phyloP scores from a whole-genome alignment of 2,329 filamentous ascomycete genomes.

The Paraconiothyrium sp. region DNA sequence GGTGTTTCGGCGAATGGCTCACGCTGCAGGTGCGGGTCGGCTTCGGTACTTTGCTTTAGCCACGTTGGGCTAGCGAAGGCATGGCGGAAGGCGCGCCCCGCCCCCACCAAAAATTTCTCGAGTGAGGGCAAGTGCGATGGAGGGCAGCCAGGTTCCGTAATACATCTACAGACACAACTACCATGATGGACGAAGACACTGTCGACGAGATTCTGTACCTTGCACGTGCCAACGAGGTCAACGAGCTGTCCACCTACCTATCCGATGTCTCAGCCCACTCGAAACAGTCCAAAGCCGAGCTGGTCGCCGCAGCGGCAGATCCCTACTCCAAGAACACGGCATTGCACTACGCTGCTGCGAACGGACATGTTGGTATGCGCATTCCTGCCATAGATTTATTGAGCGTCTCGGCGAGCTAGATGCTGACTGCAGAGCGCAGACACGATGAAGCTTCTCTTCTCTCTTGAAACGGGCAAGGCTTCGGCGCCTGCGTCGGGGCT shows the following conservation, averaged over 20 bases:
- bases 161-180: slow-evolving; percentile 26
- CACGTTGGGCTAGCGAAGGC: slow-evolving; percentile 1
- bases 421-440: slow-evolving; percentile 40
- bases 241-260: slow-evolving; percentile 71
- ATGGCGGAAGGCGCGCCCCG: slow-evolving; percentile 12
- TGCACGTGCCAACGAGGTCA: slow-evolving; percentile 78
- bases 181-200: slow-evolving; percentile 68
- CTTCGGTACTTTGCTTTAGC: slow-evolving; percentile 2
- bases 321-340: slow-evolving; percentile 78
- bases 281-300: slow-evolving; percentile 64
- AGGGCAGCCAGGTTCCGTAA: slow-evolving; percentile 9
- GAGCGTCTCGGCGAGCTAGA: slow-evolving; percentile 8
- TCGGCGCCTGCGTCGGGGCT: slow-evolving; percentile 53
- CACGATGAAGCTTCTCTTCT: slow-evolving; percentile 52
- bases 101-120: slow-evolving; percentile 28
- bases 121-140: slow-evolving; percentile 10
- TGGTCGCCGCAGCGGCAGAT: slow-evolving; percentile 77
- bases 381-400: slow-evolving; percentile 4
- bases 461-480: slow-evolving; percentile 35
- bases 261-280: slow-evolving; percentile 70
- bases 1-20: slow-evolving; percentile 5
- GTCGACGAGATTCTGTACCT: slow-evolving; percentile 93
- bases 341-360: slow-evolving; percentile 91
- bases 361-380: slow-evolving; percentile 78
- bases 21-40: slow-evolving; percentile 5